These are phyloP conservation scores for Diaporthe destruens DNA, from an alignment of 2,329 filamentous ascomycete genomes.

Conservation along the genomic window DNA sequence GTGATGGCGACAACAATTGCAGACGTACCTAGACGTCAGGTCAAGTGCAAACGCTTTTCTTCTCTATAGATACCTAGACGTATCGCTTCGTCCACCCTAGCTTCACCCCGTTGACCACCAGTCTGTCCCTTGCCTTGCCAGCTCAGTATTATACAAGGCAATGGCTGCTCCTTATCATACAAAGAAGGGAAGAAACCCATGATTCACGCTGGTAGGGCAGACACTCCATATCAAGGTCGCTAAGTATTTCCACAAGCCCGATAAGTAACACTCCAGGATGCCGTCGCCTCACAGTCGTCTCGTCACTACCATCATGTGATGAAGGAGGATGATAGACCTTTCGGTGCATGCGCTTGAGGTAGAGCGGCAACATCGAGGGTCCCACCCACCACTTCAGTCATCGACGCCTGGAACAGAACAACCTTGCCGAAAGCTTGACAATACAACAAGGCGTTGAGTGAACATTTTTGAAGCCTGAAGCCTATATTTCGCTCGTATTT, in stretches of 20 bases:
- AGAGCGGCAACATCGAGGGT: neutral
- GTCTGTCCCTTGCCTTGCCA: neutral
- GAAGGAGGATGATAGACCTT: neutral
- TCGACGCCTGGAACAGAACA: neutral
- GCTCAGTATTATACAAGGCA: conserved; percentile 2
- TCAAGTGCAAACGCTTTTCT: conserved; percentile 20
- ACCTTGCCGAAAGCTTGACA: too few relatives aligned
- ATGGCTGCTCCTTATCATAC: conserved; percentile 16
- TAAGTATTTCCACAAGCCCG: neutral
- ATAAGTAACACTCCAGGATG: too few relatives aligned
- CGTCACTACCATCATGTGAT: neutral
- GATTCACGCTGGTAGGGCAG: neutral
- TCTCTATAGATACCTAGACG: neutral
- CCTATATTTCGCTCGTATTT: neutral
- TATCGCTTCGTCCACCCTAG: neutral
- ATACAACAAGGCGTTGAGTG: neutral
- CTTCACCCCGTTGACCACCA: conserved; percentile 1
- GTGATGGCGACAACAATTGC: neutral
- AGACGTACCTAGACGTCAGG: neutral
- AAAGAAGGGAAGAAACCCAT: neutral
- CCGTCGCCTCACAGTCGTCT: neutral
- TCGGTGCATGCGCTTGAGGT: neutral
- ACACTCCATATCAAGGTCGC: neutral
- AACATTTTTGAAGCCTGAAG: neutral
- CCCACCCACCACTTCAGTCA: too few relatives aligned